Evolutionary conservation across 2,329 filamentous ascomycete species (phyloP).

Genomic region (Cordyceps militaris): DNA sequence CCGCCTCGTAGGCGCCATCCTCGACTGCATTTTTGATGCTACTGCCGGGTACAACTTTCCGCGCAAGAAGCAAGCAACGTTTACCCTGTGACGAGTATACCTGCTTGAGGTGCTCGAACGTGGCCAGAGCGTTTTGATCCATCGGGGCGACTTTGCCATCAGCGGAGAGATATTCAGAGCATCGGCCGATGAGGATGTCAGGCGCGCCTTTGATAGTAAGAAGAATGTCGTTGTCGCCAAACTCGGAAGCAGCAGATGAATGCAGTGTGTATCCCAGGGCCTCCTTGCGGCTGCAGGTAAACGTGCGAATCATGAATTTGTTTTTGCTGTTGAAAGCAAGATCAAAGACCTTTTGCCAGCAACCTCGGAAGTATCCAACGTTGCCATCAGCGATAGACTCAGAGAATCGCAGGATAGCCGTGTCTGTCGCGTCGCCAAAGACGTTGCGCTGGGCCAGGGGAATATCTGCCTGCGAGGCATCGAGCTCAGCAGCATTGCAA

Average conservation of each 20-base stretch:
- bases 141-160: constrained; percentile 49
- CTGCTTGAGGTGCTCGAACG: constrained; percentile 56
- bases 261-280: constrained; percentile 31
- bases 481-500: constrained; percentile 71
- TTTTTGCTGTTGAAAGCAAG: constrained; percentile 77
- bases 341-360: constrained; percentile 61
- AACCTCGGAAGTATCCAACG: constrained; percentile 50
- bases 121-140: constrained; percentile 33
- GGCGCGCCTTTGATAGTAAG: constrained; percentile 76
- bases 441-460: constrained; percentile 57
- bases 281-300: constrained; percentile 36
- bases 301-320: constrained; percentile 69
- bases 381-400: constrained; percentile 49
- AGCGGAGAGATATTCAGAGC: constrained; percentile 47
- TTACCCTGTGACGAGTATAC: constrained; percentile 62
- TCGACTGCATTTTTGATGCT: constrained; percentile 33
- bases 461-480: constrained; percentile 52
- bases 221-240: constrained; percentile 36
- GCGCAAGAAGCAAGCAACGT: constrained; percentile 59
- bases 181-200: constrained; percentile 62
- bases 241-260: constrained; percentile 25
- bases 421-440: constrained; percentile 70
- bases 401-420: constrained; percentile 65
- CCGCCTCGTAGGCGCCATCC: constrained; percentile 43
- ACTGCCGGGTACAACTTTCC: constrained; percentile 44